Evolutionary conservation across 306 rosid genomes (phyloP).

Genomic region (Vigna nakashimae): DNA sequence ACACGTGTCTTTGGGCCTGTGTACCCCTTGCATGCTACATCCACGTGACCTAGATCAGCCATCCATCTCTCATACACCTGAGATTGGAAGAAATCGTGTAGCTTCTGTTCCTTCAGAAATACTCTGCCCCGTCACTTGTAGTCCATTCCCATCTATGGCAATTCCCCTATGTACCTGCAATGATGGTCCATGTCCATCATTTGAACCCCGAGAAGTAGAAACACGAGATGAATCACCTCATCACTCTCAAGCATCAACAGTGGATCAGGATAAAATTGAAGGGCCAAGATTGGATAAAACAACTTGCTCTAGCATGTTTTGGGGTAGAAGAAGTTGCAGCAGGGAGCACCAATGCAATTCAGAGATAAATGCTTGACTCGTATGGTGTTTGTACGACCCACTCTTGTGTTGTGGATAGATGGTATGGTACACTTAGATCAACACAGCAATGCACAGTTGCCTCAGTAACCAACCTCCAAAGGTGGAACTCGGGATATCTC

Average conservation of each 20-base stretch:
- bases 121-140: constrained; percentile 88
- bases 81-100: constrained; percentile 68
- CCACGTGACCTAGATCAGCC: constrained; percentile 56
- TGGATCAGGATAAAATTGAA: constrained; percentile 75
- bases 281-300: constrained; percentile 81
- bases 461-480: constrained; percentile 28
- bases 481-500: constrained; percentile 23
- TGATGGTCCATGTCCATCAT: constrained; percentile 81
- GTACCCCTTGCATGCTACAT: constrained; percentile 91
- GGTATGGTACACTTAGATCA: constrained; percentile 25
- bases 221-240: constrained; percentile 61
- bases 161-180: constrained; percentile 93
- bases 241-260: constrained; percentile 61
- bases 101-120: constrained; percentile 86
- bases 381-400: constrained; percentile 33
- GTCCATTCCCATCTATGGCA: constrained; percentile 92
- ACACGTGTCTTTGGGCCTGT: constrained; percentile 73
- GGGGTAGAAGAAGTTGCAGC: constrained; percentile 98
- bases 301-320: constrained; percentile 92
- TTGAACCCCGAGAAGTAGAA: constrained; percentile 73
- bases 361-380: constrained; percentile 79
- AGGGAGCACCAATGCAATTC: constrained; percentile 97
- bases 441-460: constrained; percentile 28
- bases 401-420: constrained; percentile 23
- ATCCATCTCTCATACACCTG: constrained; percentile 68